Percentiles rank a stretch among this genome's conserved stretches.
Evolutionary conservation across 2,329 filamentous ascomycete species (phyloP).

Genomic region (Colletotrichum euphorbiae): DNA sequence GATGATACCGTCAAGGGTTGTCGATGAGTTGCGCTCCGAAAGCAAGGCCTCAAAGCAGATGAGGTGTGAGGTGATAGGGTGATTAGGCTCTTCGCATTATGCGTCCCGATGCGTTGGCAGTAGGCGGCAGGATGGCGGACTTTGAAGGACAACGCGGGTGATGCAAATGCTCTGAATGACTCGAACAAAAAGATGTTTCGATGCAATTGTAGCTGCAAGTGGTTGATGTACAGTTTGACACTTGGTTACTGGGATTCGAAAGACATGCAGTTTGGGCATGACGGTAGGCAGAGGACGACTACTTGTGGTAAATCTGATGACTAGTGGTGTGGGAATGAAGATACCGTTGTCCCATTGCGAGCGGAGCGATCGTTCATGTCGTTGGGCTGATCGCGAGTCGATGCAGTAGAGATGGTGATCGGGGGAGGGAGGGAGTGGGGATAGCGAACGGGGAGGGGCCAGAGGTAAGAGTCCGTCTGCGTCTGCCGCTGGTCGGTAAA

Average conservation of each 20-base stretch:
- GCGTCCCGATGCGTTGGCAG: constrained; percentile 18
- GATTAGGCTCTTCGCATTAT: constrained; percentile 34
- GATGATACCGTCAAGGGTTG: constrained; percentile 9
- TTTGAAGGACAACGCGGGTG: not conserved
- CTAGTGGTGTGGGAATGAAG: constrained; percentile 19
- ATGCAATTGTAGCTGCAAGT: too few relatives aligned
- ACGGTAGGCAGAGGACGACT: constrained; percentile 19
- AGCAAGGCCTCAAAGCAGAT: not conserved
- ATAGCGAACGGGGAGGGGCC: constrained; percentile 10
- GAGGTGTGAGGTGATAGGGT: constrained; percentile 1
- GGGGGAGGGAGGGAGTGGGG: constrained; percentile 25
- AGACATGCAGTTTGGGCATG: too few relatives aligned
- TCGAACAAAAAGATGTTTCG: constrained; percentile 17
- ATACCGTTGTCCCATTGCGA: constrained; percentile 18
- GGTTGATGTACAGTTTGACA: not conserved
- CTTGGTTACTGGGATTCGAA: too few relatives aligned
- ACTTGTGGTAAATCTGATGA: constrained; percentile 18
- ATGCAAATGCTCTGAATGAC: not conserved
- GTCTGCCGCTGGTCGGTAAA: constrained; percentile 2
- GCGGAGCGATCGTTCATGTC: constrained; percentile 32
- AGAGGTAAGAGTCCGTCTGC: constrained; percentile 2
- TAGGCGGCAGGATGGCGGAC: not conserved
- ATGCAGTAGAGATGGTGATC: constrained; percentile 36
- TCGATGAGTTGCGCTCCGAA: not conserved
- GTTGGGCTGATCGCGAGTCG: constrained; percentile 37